These are phyloP conservation scores for Phascolomyces articulosus DNA, from an alignment of 371 early-diverging fungal genomes.

Conservation along the genomic window DNA sequence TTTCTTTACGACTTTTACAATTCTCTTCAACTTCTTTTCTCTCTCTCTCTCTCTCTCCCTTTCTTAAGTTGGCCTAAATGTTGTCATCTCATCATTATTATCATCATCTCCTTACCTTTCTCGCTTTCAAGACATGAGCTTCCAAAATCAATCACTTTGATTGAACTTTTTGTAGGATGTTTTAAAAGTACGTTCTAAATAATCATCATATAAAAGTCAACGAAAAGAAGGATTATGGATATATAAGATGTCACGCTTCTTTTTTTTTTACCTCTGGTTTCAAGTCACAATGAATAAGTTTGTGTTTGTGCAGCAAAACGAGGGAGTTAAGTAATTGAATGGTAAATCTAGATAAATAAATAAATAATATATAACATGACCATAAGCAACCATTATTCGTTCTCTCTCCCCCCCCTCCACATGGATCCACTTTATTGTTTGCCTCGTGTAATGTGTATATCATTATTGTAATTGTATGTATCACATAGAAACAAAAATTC, in stretches of 20 bases:
- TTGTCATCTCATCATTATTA: no score
- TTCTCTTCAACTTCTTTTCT: no score
- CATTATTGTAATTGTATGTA: no score
- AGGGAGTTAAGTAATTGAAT: conserved; percentile 86
- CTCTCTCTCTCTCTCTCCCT: no score
- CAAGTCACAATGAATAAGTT: conserved; percentile 95
- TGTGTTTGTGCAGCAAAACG: conserved; percentile 63
- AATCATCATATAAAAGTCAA: neutral
- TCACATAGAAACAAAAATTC: no score
- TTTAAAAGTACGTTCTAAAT: conserved; percentile 76
- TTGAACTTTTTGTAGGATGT: conserved; percentile 69
- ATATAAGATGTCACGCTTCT: neutral
- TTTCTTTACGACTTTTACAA: no score
- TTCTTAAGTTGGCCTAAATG: no score
- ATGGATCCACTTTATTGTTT: no score
- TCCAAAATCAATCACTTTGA: conserved; percentile 99
- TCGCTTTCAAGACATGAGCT: conserved; percentile 89
- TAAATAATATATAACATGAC: neutral
- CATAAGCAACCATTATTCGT: neutral
- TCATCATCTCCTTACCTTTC: conserved; percentile 48
- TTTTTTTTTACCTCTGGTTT: conserved; percentile 83
- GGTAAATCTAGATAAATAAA: conserved; percentile 56
- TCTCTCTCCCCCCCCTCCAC: no score
- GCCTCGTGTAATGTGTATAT: no score
- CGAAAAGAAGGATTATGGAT: no score